A percentile compares a stretch with the other conserved stretches of the same genome.
Conservation (phyloP, 2,329 filamentous ascomycete species). For the Aspergillus bombycis region DNA sequence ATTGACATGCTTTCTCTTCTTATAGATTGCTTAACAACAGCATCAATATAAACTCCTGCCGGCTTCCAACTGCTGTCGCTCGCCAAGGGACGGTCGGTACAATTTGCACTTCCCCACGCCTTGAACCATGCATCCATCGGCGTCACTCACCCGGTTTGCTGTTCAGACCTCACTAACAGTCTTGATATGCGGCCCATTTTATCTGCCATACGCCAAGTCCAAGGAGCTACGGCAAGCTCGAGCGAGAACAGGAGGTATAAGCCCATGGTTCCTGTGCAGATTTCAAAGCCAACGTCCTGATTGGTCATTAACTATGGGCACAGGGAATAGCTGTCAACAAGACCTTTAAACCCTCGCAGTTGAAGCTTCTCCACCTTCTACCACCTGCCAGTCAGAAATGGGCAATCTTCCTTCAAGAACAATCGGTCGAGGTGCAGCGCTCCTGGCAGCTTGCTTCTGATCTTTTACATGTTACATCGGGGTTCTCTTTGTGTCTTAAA, state of each 20-base stretch:
- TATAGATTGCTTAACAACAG: neutral
- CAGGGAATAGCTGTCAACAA: neutral
- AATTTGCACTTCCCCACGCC: neutral
- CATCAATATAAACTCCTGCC: neutral
- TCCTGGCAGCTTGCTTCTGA: neutral
- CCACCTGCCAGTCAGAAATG: neutral
- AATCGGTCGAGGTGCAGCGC: neutral
- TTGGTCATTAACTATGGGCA: neutral
- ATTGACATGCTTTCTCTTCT: neutral
- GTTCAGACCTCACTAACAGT: constrained; percentile 8
- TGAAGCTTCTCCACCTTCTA: neutral
- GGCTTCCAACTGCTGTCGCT: neutral
- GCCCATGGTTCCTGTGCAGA: neutral
- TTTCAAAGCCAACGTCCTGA: neutral
- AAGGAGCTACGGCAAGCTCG: neutral
- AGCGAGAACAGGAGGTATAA: neutral
- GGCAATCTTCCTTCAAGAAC: neutral
- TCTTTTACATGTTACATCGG: neutral
- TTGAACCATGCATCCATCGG: neutral
- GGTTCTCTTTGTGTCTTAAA: neutral
- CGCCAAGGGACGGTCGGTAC: neutral
- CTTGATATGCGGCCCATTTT: constrained; percentile 14
- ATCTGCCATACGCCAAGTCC: constrained; percentile 11
- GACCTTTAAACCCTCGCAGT: neutral
- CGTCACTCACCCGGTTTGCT: neutral